These are phyloP conservation scores for Poronia punctata DNA, from an alignment of 495 filamentous ascomycete genomes.

Conservation along the genomic window DNA sequence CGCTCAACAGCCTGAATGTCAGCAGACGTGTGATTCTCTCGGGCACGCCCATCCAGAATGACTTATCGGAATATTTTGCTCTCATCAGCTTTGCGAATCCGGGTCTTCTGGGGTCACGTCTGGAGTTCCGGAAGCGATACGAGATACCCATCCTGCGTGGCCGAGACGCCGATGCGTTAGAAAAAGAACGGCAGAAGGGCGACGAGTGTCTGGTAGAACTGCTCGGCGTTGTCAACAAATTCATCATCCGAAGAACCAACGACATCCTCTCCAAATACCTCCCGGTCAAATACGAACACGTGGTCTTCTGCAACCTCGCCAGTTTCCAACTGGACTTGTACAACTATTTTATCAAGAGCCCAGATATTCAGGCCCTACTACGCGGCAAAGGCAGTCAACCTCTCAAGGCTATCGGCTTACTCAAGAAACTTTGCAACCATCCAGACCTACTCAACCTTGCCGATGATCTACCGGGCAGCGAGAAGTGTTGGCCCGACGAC, in stretches of 20 bases:
- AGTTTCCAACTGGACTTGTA: slow-evolving; percentile 91
- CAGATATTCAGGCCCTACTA: slow-evolving; percentile 86
- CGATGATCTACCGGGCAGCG: slow-evolving; percentile 80
- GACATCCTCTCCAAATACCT: slow-evolving; percentile 98
- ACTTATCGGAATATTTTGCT: slow-evolving; percentile 94
- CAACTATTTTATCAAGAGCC: slow-evolving; percentile 93
- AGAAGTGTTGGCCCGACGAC: slow-evolving; percentile 76
- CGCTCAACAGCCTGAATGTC: slow-evolving; percentile 85
- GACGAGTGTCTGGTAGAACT: slow-evolving; percentile 80
- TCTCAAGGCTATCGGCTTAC: slow-evolving; percentile 87
- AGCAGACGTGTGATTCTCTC: slow-evolving; percentile 89
- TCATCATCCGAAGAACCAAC: slow-evolving; percentile 97
- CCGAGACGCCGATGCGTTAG: slow-evolving; percentile 82
- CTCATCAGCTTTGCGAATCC: slow-evolving; percentile 97
- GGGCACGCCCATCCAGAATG: slow-evolving; percentile 96
- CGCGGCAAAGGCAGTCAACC: slow-evolving; percentile 94
- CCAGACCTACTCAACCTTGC: slow-evolving; percentile 85
- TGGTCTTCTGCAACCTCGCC: slow-evolving; percentile 97
- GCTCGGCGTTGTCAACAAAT: slow-evolving; percentile 84
- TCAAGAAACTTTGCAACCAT: slow-evolving; percentile 99
- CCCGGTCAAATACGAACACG: slow-evolving; percentile 98
- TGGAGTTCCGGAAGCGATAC: slow-evolving; percentile 91
- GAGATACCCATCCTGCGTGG: slow-evolving; percentile 90
- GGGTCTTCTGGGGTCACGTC: slow-evolving; percentile 76
- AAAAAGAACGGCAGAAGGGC: slow-evolving; percentile 73